Evolutionary conservation across 495 filamentous ascomycete genomes (phyloP), one percentile per base, ranked within the genome.

Genomic region (Aspergillus egyptiacus): DNA sequence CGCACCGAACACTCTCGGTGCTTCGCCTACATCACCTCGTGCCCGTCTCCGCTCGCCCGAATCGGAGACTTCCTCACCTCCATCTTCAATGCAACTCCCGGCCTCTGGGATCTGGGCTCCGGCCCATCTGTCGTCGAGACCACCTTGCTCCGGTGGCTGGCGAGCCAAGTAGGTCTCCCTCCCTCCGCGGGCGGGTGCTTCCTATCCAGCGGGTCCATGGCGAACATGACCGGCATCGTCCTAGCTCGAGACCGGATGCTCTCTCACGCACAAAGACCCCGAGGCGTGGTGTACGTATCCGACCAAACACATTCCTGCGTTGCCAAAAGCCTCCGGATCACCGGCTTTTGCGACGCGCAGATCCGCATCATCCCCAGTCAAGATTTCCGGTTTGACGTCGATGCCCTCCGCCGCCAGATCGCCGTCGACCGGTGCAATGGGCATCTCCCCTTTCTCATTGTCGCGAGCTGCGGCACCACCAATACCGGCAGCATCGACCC

Each of bases 401-500:
- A 22, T 5, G 2, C 19, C 0, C 46, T 61, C 7, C 15, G 38
- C 3, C 18, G 32, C 5, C 19, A 46, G 6, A 61, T 64, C 15
- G 9, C 46, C 2, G 18, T 14, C 10, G 64, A 67, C 39, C 38
- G 37, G 1, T 13, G 36, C 3, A 11, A 14, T 0, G 61, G 59
- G 0, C 36, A 54, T 13, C 4, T 31, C 2, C 64, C 61, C 1
- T 64, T 64, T 14, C 18, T 58, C 2, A 40, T 67, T 8, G 52
- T 63, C 4, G 61, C 50, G 0, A 64, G 27, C 14, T 59, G 57
- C 19, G 64, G 61, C 1, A 57, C 53, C 25, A 67, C 61, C 20
- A 59, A 58, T 34, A 67, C 59, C 14, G 61, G 64, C 8, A 47
- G 37, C 24, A 53, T 67, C 24, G 64, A 64, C 42, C 57, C 57